A percentile compares a stretch with the other conserved stretches of the same genome.
Evolutionary conservation across 495 filamentous ascomycete genomes (phyloP).

Genomic region (Thermochaetoides thermophila): DNA sequence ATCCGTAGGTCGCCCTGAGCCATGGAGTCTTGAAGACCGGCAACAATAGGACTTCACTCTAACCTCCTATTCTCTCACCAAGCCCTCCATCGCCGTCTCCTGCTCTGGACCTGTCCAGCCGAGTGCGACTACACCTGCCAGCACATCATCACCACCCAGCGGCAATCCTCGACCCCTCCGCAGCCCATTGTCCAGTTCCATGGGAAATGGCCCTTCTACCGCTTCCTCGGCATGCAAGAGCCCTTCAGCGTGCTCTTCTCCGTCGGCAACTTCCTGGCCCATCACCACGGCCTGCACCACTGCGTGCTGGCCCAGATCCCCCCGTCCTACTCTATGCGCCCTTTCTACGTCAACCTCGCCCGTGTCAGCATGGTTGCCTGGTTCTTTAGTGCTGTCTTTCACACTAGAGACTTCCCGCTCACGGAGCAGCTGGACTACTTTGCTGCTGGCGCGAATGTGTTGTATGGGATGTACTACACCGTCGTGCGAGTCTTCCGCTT

Average conservation of each 20-base stretch:
- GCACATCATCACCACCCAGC: conserved; percentile 70
- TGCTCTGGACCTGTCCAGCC: conserved; percentile 66
- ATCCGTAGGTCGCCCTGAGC: conserved; percentile 35
- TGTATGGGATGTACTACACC: conserved; percentile 81
- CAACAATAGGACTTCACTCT: neutral
- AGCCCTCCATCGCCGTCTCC: conserved; percentile 55
- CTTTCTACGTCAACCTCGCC: conserved; percentile 68
- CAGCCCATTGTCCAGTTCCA: conserved; percentile 78
- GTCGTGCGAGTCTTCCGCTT: conserved; percentile 69
- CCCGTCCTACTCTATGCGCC: conserved; percentile 53
- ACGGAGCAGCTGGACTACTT: conserved; percentile 97
- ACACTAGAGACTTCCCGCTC: conserved; percentile 66
- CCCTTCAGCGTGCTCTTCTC: conserved; percentile 88
- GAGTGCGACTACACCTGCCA: conserved; percentile 99
- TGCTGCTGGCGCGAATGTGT: conserved; percentile 75
- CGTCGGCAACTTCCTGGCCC: conserved; percentile 76
- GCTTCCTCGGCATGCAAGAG: conserved; percentile 86
- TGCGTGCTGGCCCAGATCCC: conserved; percentile 58
- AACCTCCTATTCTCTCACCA: neutral
- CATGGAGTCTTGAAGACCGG: neutral
- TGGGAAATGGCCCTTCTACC: conserved; percentile 97
- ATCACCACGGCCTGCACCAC: conserved; percentile 54
- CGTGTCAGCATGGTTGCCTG: conserved; percentile 73
- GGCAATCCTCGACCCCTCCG: conserved; percentile 39
- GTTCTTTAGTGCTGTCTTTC: conserved; percentile 81